Evolutionary conservation across 495 filamentous ascomycete species (phyloP).

Genomic region (Neurospora tetraspora): DNA sequence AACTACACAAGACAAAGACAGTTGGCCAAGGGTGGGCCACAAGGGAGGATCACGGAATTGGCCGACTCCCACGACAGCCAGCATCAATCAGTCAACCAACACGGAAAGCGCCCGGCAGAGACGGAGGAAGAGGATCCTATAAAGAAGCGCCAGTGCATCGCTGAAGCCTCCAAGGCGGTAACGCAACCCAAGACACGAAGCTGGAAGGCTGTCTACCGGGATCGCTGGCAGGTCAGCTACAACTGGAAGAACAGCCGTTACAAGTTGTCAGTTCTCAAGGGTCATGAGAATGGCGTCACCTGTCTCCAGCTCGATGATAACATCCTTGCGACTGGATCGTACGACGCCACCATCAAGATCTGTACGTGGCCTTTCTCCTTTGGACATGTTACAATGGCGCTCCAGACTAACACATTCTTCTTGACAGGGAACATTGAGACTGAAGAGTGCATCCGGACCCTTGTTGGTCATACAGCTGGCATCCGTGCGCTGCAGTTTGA

Average conservation of each 20-base stretch:
- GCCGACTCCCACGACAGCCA: slow-evolving; percentile 5
- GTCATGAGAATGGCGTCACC: slow-evolving; percentile 91
- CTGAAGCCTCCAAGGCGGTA: slow-evolving; percentile 1
- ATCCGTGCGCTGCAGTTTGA: slow-evolving; percentile 90
- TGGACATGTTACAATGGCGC: not conserved
- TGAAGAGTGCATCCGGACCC: slow-evolving; percentile 71
- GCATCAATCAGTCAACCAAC: not conserved
- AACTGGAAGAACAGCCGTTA: slow-evolving; percentile 96
- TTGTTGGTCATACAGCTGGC: slow-evolving; percentile 69
- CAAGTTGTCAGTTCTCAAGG: slow-evolving; percentile 68
- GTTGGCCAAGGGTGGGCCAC: slow-evolving; percentile 21
- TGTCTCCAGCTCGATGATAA: slow-evolving; percentile 93
- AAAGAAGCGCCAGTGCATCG: slow-evolving; percentile 42
- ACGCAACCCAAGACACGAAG: slow-evolving; percentile 44
- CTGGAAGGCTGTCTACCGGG: slow-evolving; percentile 64
- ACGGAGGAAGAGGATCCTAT: slow-evolving; percentile 18
- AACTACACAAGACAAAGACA: slow-evolving; percentile 81
- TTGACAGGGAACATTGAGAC: slow-evolving; percentile 65
- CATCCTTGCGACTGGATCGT: slow-evolving; percentile 87
- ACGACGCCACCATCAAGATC: slow-evolving; percentile 88
- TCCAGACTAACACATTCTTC: not conserved
- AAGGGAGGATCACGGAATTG: slow-evolving; percentile 19
- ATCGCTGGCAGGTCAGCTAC: slow-evolving; percentile 36
- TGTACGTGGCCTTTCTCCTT: slow-evolving; percentile 34
- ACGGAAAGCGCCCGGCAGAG: slow-evolving; percentile 24